Evolutionary conservation across 2,329 filamentous ascomycete species (phyloP).

Genomic region (Aspergillus jensenii): DNA sequence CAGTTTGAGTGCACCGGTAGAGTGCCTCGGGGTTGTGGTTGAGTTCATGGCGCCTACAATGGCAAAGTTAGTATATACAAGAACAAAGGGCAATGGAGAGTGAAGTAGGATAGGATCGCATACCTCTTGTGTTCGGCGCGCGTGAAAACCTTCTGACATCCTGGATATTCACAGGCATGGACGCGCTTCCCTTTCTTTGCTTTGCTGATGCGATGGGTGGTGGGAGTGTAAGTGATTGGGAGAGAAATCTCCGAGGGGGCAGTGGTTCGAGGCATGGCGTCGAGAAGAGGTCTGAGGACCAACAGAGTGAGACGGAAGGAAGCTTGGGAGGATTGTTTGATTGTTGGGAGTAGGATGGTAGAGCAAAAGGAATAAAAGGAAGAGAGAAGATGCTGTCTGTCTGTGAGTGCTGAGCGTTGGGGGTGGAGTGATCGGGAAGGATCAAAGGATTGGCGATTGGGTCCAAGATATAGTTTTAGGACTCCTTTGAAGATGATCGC

Average conservation of each 20-base stretch:
- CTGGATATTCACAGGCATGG: conserved; percentile 48
- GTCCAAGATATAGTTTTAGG: conserved; percentile 22
- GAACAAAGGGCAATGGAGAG: not conserved
- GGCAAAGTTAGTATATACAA: not conserved
- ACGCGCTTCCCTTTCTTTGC: conserved; percentile 54
- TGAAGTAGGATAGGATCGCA: not conserved
- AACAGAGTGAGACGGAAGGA: conserved; percentile 10
- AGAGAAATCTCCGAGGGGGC: conserved; percentile 31
- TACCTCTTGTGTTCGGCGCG: conserved; percentile 50
- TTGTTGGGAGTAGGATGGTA: not conserved
- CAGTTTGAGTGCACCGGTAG: conserved; percentile 43
- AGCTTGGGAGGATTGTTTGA: not conserved
- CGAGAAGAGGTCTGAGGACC: conserved; percentile 13
- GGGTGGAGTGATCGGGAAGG: conserved; percentile 19
- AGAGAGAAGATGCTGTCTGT: conserved; percentile 12
- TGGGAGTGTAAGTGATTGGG: conserved; percentile 49
- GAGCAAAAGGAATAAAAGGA: conserved; percentile 4
- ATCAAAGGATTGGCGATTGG: conserved; percentile 20
- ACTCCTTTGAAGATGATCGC: conserved; percentile 22
- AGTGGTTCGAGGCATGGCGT: conserved; percentile 29
- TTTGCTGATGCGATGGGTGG: conserved; percentile 52
- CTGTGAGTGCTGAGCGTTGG: conserved; percentile 17
- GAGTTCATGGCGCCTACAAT: conserved; percentile 47
- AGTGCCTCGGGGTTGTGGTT: conserved; percentile 51
- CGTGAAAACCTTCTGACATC: conserved; percentile 53